Evolutionary conservation across 2,329 filamentous ascomycete genomes (phyloP).

Genomic region (Hymenoscyphus salicellus): DNA sequence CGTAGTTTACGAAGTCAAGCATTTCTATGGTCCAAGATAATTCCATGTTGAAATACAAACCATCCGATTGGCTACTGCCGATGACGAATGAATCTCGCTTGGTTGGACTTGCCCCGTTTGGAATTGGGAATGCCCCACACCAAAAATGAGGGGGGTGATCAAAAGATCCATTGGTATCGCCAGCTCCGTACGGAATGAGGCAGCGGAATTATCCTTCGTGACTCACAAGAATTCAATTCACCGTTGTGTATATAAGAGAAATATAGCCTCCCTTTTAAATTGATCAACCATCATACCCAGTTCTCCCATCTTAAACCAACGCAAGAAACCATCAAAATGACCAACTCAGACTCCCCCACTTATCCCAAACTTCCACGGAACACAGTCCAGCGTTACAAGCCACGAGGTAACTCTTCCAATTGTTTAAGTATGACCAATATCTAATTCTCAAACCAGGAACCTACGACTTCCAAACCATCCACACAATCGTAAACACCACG

Average conservation of each 20-base stretch:
- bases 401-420: neutral
- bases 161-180: neutral
- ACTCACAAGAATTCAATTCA: neutral
- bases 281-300: neutral
- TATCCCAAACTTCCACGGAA: constrained; percentile 4
- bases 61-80: neutral
- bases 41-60: neutral
- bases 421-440: neutral
- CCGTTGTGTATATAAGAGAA: neutral
- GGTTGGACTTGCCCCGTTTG: neutral
- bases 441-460: neutral
- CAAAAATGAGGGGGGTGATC: neutral
- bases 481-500: constrained; percentile 71
- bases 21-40: too few relatives aligned
- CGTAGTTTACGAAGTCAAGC: too few relatives aligned
- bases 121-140: neutral
- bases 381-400: constrained; percentile 8
- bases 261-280: neutral
- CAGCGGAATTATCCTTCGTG: neutral
- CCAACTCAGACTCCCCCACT: neutral
- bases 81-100: neutral
- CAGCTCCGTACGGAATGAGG: neutral
- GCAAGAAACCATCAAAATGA: neutral
- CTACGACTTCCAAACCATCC: constrained; percentile 58
- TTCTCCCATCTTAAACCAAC: neutral